Evolutionary conservation across 108 stramenopile genomes (phyloP).

Genomic region (Cylindrotheca closterium): DNA sequence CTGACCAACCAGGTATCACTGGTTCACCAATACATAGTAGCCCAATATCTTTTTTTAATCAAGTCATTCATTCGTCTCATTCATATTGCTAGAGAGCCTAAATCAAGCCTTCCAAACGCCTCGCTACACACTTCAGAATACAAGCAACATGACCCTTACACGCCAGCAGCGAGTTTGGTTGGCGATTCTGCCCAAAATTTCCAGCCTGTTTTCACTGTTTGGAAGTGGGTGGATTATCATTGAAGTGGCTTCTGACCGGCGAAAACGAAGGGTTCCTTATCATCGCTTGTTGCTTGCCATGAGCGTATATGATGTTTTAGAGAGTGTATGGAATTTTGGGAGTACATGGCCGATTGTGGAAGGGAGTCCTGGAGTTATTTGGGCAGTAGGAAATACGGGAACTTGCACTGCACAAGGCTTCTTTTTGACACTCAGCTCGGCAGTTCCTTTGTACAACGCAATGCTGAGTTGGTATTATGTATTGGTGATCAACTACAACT

Average conservation of each 20-base stretch:
- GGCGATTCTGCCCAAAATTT: slow-evolving; percentile 9
- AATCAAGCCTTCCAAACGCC: not conserved
- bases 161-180: slow-evolving; percentile 6
- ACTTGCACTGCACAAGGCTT: slow-evolving; percentile 61
- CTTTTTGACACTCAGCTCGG: slow-evolving; percentile 45
- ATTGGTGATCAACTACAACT: slow-evolving; percentile 42
- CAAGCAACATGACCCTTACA: not conserved
- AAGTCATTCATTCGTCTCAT: not conserved
- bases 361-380: slow-evolving; percentile 22
- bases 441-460: slow-evolving; percentile 47
- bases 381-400: slow-evolving; percentile 37
- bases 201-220: slow-evolving; percentile 4
- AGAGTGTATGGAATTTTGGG: slow-evolving; percentile 27
- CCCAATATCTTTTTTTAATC: not conserved
- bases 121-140: not conserved
- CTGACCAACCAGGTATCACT: too few species aligned
- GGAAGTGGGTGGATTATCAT: slow-evolving; percentile 10
- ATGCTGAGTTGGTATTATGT: slow-evolving; percentile 48
- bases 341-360: slow-evolving; percentile 50
- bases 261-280: slow-evolving; percentile 2
- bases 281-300: slow-evolving; percentile 32
- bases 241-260: not conserved
- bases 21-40: too few species aligned
- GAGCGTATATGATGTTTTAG: slow-evolving; percentile 22
- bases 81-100: not conserved